phyloP scores from a whole-genome alignment of 2,329 filamentous ascomycete genomes.

The Zymoseptoria ardabiliae region DNA sequence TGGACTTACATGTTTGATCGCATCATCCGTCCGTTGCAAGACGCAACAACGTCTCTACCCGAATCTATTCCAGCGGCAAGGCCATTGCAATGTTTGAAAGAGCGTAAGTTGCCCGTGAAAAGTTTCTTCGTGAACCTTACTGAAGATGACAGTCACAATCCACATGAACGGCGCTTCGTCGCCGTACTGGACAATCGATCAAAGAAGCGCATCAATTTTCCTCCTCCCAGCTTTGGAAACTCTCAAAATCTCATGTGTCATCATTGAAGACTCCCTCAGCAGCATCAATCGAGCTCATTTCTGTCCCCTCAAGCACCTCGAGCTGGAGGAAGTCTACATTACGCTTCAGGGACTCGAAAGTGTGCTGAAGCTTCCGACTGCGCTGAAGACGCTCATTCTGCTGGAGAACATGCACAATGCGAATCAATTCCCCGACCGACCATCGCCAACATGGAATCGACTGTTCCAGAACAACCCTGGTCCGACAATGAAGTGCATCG shows the following conservation, averaged over 20 bases:
- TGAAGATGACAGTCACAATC: conserved; percentile 12
- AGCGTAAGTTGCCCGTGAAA: conserved; percentile 2
- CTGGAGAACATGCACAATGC: background rate
- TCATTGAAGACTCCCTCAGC: conserved; percentile 7
- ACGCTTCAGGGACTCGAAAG: conserved; percentile 13
- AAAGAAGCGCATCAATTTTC: conserved; percentile 10
- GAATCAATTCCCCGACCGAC: background rate
- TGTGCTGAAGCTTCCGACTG: conserved; percentile 15
- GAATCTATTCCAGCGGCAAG: background rate
- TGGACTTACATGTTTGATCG: conserved; percentile 12
- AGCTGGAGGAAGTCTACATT: conserved; percentile 19
- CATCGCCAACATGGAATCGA: conserved; percentile 8
- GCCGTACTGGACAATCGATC: conserved; percentile 19
- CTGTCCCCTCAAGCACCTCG: conserved; percentile 14
- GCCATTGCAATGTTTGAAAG: conserved; percentile 15
- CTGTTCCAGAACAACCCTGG: conserved; percentile 13
- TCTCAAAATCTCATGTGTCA: conserved; percentile 20
- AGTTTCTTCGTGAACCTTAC: background rate
- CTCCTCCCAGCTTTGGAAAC: conserved; percentile 10
- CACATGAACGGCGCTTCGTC: conserved; percentile 17
- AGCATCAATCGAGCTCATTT: background rate
- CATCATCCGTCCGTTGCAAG: conserved; percentile 12
- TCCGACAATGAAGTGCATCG: conserved; percentile 10
- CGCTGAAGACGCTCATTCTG: conserved; percentile 11
- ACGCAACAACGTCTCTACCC: conserved; percentile 1